Conservation (phyloP, 2,329 filamentous ascomycete genomes). For the Hypoxylon sp. region DNA sequence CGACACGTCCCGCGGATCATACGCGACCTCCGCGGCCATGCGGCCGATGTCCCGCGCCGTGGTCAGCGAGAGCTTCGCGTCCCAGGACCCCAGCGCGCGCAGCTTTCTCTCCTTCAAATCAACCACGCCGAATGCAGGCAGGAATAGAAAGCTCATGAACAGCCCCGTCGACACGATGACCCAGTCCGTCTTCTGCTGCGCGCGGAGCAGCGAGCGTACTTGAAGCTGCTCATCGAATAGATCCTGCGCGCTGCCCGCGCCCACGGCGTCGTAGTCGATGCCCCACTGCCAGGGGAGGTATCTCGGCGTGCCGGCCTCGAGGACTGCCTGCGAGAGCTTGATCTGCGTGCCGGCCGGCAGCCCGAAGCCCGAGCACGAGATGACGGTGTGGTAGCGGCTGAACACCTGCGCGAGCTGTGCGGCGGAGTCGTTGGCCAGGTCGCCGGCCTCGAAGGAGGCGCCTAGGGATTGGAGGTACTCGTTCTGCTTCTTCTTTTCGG, state of each 20-base stretch:
- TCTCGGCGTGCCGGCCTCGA: conserved; percentile 64
- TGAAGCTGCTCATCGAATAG: conserved; percentile 78
- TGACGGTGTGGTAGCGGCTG: conserved; percentile 65
- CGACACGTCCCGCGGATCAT: conserved; percentile 55
- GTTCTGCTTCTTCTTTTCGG: conserved; percentile 56
- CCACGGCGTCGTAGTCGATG: conserved; percentile 78
- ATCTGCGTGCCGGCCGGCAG: conserved; percentile 68
- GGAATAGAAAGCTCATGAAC: conserved; percentile 80
- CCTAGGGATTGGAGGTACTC: conserved; percentile 57
- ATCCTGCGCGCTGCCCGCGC: conserved; percentile 70
- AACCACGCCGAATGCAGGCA: conserved; percentile 74
- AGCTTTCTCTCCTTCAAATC: conserved; percentile 61
- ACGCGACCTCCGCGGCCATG: conserved; percentile 70
- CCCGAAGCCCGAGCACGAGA: conserved; percentile 74
- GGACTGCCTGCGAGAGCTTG: conserved; percentile 70
- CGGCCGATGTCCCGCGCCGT: conserved; percentile 74
- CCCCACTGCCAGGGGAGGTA: conserved; percentile 83
- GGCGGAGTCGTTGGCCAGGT: conserved; percentile 56
- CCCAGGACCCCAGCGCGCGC: conserved; percentile 73
- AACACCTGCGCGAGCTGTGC: conserved; percentile 62
- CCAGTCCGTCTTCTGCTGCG: conserved; percentile 68
- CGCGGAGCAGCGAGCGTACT: conserved; percentile 68
- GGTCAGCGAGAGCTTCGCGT: conserved; percentile 74
- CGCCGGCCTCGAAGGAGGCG: conserved; percentile 61
- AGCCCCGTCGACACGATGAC: conserved; percentile 77